phyloP scores from a whole-genome alignment of 202 grass and related monocot species.

The Panicum hallii region DNA sequence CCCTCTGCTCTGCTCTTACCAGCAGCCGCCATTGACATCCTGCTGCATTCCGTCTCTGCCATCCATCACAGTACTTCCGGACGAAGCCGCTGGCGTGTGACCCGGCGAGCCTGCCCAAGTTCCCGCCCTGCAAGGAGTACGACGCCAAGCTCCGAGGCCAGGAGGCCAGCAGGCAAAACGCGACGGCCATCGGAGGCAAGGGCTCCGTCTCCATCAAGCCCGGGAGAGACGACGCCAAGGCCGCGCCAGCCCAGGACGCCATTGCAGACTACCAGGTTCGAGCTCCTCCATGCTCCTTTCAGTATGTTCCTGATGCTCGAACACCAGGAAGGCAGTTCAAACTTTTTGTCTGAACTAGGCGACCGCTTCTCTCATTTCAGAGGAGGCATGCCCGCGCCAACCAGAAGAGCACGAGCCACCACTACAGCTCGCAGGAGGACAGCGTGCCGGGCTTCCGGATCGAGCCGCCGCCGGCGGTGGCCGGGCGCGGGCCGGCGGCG shows the following conservation, averaged over 20 bases:
- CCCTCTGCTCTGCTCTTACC: no score
- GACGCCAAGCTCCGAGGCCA: constrained; percentile 72
- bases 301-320: neutral
- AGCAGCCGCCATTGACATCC: neutral
- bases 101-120: constrained; percentile 71
- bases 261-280: constrained; percentile 57
- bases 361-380: constrained; percentile 4
- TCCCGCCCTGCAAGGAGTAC: constrained; percentile 82
- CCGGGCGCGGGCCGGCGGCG: constrained; percentile 37
- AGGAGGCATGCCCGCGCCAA: constrained; percentile 60
- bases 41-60: neutral
- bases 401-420: constrained; percentile 59
- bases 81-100: constrained; percentile 67
- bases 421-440: constrained; percentile 70
- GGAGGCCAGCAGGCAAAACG: constrained; percentile 73
- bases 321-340: neutral
- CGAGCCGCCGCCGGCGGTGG: constrained; percentile 50
- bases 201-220: constrained; percentile 61
- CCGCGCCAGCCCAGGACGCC: constrained; percentile 45
- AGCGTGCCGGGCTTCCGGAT: constrained; percentile 68
- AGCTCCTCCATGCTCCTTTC: neutral
- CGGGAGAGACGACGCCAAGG: constrained; percentile 59
- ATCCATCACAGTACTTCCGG: constrained; percentile 55
- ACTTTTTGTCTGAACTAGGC: neutral
- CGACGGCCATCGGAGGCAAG: constrained; percentile 53